phyloP scores from a whole-genome alignment of 495 filamentous ascomycete genomes.

The Xylaria intraflava region DNA sequence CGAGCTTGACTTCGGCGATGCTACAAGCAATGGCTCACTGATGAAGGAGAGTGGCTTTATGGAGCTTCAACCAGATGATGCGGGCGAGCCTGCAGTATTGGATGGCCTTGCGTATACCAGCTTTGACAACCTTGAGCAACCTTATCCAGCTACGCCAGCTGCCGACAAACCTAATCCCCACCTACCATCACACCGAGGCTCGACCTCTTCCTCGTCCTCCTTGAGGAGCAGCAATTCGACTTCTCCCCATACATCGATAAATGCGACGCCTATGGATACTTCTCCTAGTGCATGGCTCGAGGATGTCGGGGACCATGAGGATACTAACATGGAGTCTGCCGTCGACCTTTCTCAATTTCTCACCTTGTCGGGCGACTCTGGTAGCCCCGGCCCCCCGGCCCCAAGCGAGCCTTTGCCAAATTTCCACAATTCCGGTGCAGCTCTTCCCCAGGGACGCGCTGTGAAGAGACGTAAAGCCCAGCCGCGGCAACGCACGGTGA shows the following conservation, averaged over 20 bases:
- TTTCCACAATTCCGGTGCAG: neutral
- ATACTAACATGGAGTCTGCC: conserved; percentile 12
- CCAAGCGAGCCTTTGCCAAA: conserved; percentile 23
- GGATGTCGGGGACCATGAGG: conserved; percentile 2
- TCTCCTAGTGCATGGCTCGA: conserved; percentile 7
- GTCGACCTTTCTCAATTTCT: conserved; percentile 55
- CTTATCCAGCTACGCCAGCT: neutral
- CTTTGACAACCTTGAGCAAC: neutral
- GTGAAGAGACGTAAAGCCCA: conserved; percentile 26
- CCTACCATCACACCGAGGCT: conserved; percentile 20
- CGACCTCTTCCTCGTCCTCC: conserved; percentile 25
- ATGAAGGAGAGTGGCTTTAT: neutral
- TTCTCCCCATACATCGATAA: conserved; percentile 20
- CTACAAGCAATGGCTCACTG: conserved; percentile 3
- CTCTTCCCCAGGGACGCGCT: conserved; percentile 12
- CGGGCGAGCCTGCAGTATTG: neutral
- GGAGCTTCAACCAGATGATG: neutral
- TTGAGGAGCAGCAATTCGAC: conserved; percentile 12
- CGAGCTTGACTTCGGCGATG: conserved; percentile 18
- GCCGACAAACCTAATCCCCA: neutral
- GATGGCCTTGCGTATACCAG: neutral
- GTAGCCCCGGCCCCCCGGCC: conserved; percentile 51
- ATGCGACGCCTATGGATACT: conserved; percentile 12
- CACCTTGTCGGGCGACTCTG: conserved; percentile 64
- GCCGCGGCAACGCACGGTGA: conserved; percentile 28